Evolutionary conservation across 805 yeast genomes (phyloP), one percentile per base, ranked within the genome.

Genomic region (Hanseniaspora guilliermondii): DNA sequence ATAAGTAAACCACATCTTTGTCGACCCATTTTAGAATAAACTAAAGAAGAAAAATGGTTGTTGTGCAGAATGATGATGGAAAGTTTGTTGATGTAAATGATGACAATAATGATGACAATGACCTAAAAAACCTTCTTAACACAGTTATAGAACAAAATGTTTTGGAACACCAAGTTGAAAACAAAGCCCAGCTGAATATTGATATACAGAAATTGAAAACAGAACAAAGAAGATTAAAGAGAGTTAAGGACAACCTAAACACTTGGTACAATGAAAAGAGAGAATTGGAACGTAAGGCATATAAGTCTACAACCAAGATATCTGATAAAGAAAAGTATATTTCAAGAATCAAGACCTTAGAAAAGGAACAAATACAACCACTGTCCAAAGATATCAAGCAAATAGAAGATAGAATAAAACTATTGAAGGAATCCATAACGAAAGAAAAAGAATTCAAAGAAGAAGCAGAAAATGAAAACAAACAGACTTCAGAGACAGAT

Each of bases 171-270:
- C 72, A 77, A 55, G 82, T 91, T 35, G 87, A 87, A 17, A 71
- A 73, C 35, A 71, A 78, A 67, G 95, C 96, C 0, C 80, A 81
- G 57, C 70, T 71, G 53, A 78, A 77, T 3, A 73, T 89, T 49
- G 69, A 76, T 1, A 67, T 73, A 39, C 80, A 82, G 52, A 88
- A 86, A 48, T 68, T 76, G 1, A 95, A 85, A 59, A 70, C 83
- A 40, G 98, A 93, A 60, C 70, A 73, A 56, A 82, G 80, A 58
- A 73, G 97, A 56, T 70, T 89, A n/a, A 80, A 77, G 17, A 86
- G 87, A 63, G 75, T 94, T 0, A 64, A 67, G 19, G 73, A 72
- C 44, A 77, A 76, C 35, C 65, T 77, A 19, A 66, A 66, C 7
- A 76, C 75, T 58, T 64, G 75, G 12, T 37, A 45, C 14, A 60